Conservation (phyloP, 768 basidiomycete species). For the Cytidiella melzeri region DNA sequence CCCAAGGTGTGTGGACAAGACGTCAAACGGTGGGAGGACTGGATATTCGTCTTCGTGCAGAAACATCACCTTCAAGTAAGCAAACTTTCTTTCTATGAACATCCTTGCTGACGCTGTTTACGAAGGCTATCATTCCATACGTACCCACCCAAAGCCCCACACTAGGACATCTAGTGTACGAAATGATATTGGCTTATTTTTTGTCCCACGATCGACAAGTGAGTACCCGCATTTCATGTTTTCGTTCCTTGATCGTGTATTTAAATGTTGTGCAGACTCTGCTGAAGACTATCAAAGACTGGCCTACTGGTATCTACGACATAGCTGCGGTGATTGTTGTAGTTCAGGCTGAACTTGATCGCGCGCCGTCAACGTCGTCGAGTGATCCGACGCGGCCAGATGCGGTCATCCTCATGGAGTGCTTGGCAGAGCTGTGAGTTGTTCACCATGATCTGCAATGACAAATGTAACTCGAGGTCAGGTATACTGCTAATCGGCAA, state of each 20-base stretch:
- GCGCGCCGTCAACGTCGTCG: constrained; percentile 43
- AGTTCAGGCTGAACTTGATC: constrained; percentile 76
- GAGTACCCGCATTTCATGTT: too few species aligned
- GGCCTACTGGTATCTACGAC: constrained; percentile 92
- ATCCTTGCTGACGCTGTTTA: neutral
- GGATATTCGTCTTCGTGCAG: constrained; percentile 88
- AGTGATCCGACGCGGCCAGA: constrained; percentile 37
- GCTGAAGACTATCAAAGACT: constrained; percentile 71
- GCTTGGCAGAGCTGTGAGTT: constrained; percentile 83
- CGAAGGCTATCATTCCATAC: constrained; percentile 79
- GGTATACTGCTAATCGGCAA: constrained; percentile 83
- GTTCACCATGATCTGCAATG: neutral
- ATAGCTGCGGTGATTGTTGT: constrained; percentile 84
- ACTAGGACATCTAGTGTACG: constrained; percentile 82
- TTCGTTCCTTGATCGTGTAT: too few species aligned
- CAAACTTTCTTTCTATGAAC: constrained; percentile 2
- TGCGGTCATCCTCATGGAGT: constrained; percentile 79
- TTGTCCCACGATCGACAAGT: constrained; percentile 73
- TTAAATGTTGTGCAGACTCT: constrained; percentile 47
- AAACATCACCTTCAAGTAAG: constrained; percentile 71
- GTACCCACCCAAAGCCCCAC: constrained; percentile 81
- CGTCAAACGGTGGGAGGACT: constrained; percentile 86
- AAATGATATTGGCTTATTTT: constrained; percentile 90
- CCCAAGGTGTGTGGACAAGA: constrained; percentile 84
- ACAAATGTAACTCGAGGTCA: too few species aligned